Evolutionary conservation across 1,284 basidiomycete species (phyloP).

Genomic region (Coniophora puteana): DNA sequence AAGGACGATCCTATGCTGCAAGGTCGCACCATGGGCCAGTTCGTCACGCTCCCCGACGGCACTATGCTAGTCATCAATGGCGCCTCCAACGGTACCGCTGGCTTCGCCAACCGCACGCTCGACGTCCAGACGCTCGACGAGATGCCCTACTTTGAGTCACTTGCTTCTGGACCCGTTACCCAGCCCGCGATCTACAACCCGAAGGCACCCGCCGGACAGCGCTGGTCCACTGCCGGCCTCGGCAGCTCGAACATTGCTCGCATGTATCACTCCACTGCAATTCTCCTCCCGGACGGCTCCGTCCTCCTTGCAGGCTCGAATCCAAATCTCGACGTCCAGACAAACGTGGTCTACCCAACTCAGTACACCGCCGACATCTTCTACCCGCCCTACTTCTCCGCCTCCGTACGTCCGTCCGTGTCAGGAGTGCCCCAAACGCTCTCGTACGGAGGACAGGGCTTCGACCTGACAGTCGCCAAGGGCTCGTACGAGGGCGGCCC

Average conservation of each 20-base stretch:
- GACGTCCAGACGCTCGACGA: slow-evolving; percentile 34
- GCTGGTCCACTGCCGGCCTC: slow-evolving; percentile 65
- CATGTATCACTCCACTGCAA: slow-evolving; percentile 81
- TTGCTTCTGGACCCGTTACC: slow-evolving; percentile 57
- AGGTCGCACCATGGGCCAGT: slow-evolving; percentile 68
- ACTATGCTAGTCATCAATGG: slow-evolving; percentile 60
- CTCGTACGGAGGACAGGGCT: slow-evolving; percentile 76
- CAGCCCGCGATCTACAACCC: slow-evolving; percentile 74
- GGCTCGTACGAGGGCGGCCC: slow-evolving; percentile 59
- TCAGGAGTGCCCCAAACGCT: slow-evolving; percentile 66
- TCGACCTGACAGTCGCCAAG: slow-evolving; percentile 54
- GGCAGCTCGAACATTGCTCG: slow-evolving; percentile 58
- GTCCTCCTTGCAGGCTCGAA: slow-evolving; percentile 86
- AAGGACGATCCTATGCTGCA: slow-evolving; percentile 73
- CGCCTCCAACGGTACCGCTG: slow-evolving; percentile 49
- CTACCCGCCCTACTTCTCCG: slow-evolving; percentile 76
- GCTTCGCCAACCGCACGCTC: slow-evolving; percentile 40
- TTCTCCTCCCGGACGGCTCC: slow-evolving; percentile 82
- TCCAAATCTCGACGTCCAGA: slow-evolving; percentile 80
- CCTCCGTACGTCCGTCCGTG: slow-evolving; percentile 63
- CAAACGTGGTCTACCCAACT: slow-evolving; percentile 70
- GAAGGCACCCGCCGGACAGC: slow-evolving; percentile 48
- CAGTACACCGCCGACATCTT: slow-evolving; percentile 83
- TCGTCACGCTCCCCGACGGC: slow-evolving; percentile 58
- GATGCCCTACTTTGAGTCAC: slow-evolving; percentile 58